These are phyloP conservation scores for Mycena rosella DNA, from an alignment of 768 basidiomycete genomes.

Conservation along the genomic window DNA sequence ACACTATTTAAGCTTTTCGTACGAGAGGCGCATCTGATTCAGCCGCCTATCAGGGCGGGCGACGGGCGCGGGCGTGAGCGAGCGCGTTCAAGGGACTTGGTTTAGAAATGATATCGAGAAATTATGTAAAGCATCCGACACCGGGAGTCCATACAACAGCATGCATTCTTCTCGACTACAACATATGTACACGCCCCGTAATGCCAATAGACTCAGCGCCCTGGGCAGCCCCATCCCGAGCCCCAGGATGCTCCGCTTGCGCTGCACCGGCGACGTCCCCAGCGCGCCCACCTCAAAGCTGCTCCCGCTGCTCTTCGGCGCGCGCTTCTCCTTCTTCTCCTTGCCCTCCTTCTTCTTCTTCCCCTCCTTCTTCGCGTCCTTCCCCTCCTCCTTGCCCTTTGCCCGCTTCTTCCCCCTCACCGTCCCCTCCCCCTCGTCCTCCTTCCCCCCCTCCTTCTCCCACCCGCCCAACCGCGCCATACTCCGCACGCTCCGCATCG, in stretches of 20 bases:
- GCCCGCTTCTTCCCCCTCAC: slow-evolving; percentile 46
- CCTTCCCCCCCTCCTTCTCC: slow-evolving; percentile 46
- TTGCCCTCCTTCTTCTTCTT: slow-evolving; percentile 45
- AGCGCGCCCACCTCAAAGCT: slow-evolving; percentile 78
- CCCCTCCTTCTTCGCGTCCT: slow-evolving; percentile 40
- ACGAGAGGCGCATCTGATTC: too few species aligned
- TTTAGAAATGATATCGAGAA: too few species aligned
- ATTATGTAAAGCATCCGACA: too few species aligned
- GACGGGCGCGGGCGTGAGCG: too few species aligned
- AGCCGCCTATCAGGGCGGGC: too few species aligned
- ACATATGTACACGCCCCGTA: too few species aligned
- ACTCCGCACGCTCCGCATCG: slow-evolving; percentile 81
- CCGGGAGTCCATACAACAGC: too few species aligned
- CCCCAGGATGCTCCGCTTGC: slow-evolving; percentile 74
- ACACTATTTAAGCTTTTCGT: too few species aligned
- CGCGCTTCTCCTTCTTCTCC: slow-evolving; percentile 44
- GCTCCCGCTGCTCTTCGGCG: slow-evolving; percentile 65
- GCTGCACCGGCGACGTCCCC: slow-evolving; percentile 61
- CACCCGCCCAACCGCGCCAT: slow-evolving; percentile 70
- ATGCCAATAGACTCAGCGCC: too few species aligned
- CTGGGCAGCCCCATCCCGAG: slow-evolving; percentile 25
- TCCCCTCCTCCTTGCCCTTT: slow-evolving; percentile 41
- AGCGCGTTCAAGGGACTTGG: too few species aligned
- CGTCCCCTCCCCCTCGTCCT: slow-evolving; percentile 55
- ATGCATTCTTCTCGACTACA: too few species aligned